Evolutionary conservation across 352 stramenopile genomes (phyloP).

Genomic region (Globisporangium yorkense): DNA sequence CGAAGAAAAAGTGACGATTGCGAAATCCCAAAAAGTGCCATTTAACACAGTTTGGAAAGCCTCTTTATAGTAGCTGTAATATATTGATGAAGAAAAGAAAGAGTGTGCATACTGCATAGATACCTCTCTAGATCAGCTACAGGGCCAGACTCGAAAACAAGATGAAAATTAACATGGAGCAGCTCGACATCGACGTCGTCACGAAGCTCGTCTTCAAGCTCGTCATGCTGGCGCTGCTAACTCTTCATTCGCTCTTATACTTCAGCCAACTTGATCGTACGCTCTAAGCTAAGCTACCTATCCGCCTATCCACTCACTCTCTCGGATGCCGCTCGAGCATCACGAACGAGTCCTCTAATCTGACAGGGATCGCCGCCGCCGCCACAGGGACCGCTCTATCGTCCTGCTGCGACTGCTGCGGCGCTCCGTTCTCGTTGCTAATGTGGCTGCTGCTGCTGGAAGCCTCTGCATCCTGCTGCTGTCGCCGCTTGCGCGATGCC

Average conservation of each 20-base stretch:
- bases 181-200: not conserved
- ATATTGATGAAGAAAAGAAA: too few species aligned
- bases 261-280: not conserved
- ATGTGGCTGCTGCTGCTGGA: not conserved
- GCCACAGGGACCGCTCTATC: constrained; percentile 6
- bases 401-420: not conserved
- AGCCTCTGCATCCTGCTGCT: constrained; percentile 3
- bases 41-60: too few species aligned
- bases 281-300: not conserved
- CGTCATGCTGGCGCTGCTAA: not conserved
- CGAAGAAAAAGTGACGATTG: not conserved
- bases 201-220: not conserved
- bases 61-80: too few species aligned
- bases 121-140: too few species aligned
- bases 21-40: not conserved
- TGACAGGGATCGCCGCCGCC: not conserved
- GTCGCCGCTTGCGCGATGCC: constrained; percentile 4
- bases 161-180: too few species aligned
- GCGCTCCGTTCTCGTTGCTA: constrained; percentile 6
- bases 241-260: not conserved
- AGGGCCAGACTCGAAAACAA: too few species aligned
- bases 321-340: constrained; percentile 47
- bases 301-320: constrained; percentile 1
- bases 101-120: too few species aligned
- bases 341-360: constrained; percentile 70